phyloP scores from a whole-genome alignment of 1,139 yeast species.

The Scheffersomyces titani region DNA sequence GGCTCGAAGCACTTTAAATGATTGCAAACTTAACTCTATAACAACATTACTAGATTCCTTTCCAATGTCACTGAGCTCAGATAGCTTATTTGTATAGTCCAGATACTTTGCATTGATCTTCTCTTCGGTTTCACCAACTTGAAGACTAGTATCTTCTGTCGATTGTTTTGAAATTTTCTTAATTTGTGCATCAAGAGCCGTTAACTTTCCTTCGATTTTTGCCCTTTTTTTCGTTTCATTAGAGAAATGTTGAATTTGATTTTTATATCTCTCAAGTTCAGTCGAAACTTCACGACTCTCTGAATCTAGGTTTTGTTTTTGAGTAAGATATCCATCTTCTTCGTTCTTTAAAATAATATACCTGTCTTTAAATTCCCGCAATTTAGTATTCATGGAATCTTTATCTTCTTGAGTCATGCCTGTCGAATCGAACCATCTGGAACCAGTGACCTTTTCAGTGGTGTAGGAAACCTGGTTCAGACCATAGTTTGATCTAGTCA shows the following conservation, averaged over 20 bases:
- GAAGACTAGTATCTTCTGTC: slow-evolving; percentile 30
- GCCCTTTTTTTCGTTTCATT: slow-evolving; percentile 9
- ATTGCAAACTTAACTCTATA: slow-evolving; percentile 22
- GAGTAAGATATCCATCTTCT: slow-evolving; percentile 9
- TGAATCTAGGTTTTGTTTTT: slow-evolving; percentile 6
- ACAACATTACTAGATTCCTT: slow-evolving; percentile 21
- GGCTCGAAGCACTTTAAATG: slow-evolving; percentile 27
- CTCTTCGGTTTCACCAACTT: slow-evolving; percentile 21
- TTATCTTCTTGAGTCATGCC: slow-evolving; percentile 45
- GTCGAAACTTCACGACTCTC: slow-evolving; percentile 6
- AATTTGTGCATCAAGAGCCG: slow-evolving; percentile 23
- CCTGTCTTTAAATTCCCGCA: slow-evolving; percentile 18
- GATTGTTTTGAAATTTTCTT: slow-evolving; percentile 26
- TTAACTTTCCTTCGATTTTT: slow-evolving; percentile 14
- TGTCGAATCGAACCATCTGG: slow-evolving; percentile 41
- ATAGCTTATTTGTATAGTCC: slow-evolving; percentile 18
- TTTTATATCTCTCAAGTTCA: slow-evolving; percentile 19
- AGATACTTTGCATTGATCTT: slow-evolving; percentile 26
- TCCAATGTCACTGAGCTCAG: slow-evolving; percentile 15
- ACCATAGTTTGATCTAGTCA: slow-evolving; percentile 62
- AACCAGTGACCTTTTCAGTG: slow-evolving; percentile 32
- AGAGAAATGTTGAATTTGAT: slow-evolving; percentile 20
- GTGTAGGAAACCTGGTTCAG: slow-evolving; percentile 47
- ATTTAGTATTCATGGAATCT: slow-evolving; percentile 17
- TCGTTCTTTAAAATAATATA: slow-evolving; percentile 15